A percentile compares a stretch with the other conserved stretches of the same genome.
Evolutionary conservation across 1,139 yeast genomes (phyloP).

Genomic region (Entelexis sorbosivorans): DNA sequence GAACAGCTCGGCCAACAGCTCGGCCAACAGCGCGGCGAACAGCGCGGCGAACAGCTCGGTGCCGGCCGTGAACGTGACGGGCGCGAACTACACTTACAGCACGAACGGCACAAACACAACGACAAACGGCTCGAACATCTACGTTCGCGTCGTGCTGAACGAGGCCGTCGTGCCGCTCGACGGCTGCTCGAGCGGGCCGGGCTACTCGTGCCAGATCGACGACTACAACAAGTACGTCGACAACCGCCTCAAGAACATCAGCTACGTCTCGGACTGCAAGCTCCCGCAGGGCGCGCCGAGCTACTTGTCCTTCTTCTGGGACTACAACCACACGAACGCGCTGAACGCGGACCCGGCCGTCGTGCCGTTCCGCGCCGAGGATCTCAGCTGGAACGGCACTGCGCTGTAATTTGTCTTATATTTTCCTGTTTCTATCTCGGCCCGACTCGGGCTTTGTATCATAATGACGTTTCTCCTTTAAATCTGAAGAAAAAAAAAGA

Average conservation of each 20-base stretch:
- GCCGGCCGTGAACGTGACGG: slow-evolving; percentile 3
- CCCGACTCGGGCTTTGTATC: not conserved
- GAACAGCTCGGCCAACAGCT: not conserved
- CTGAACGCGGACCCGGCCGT: not conserved
- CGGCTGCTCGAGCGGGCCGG: slow-evolving; percentile 48
- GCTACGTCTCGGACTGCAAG: slow-evolving; percentile 25
- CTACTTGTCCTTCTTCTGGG: slow-evolving; percentile 29
- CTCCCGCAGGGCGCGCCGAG: slow-evolving; percentile 24
- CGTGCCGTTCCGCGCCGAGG: slow-evolving; percentile 1
- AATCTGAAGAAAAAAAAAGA: too few species aligned
- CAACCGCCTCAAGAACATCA: slow-evolving; percentile 11
- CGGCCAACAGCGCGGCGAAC: slow-evolving; percentile 7
- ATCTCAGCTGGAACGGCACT: slow-evolving; percentile 4
- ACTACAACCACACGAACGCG: slow-evolving; percentile 22
- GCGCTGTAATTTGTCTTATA: not conserved
- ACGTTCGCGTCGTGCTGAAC: slow-evolving; percentile 45
- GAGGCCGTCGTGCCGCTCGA: slow-evolving; percentile 52
- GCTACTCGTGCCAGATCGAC: slow-evolving; percentile 44
- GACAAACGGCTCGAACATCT: slow-evolving; percentile 27
- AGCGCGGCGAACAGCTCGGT: slow-evolving; percentile 1
- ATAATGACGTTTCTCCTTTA: too few species aligned
- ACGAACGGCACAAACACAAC: not conserved
- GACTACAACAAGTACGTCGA: slow-evolving; percentile 30
- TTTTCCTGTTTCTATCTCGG: too few species aligned
- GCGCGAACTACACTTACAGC: not conserved